Evolutionary conservation across 441 rosid genomes (phyloP).

Genomic region (Oxalis stricta): DNA sequence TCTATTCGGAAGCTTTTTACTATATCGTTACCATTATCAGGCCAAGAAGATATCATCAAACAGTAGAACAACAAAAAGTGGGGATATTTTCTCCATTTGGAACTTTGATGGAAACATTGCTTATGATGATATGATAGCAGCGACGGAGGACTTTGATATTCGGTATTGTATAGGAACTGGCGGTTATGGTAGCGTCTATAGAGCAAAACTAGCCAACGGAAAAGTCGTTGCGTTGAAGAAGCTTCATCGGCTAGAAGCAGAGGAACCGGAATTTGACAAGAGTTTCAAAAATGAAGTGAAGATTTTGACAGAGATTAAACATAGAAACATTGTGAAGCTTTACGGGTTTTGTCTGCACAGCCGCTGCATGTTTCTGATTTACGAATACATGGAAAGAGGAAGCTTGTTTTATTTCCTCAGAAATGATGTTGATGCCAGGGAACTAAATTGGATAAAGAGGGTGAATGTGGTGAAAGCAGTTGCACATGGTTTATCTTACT

Average conservation of each 20-base stretch:
- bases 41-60: no score
- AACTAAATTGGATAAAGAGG: slow-evolving; percentile 13
- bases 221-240: slow-evolving; percentile 11
- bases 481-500: slow-evolving; percentile 13
- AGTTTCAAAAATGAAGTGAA: slow-evolving; percentile 3
- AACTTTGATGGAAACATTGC: slow-evolving; percentile 5
- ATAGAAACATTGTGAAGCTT: slow-evolving; percentile 9
- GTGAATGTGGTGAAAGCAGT: slow-evolving; percentile 4
- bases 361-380: slow-evolving; percentile 14
- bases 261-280: neutral
- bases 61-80: neutral
- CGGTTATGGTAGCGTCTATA: slow-evolving; percentile 11
- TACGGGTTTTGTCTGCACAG: slow-evolving; percentile 12
- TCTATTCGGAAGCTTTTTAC: neutral
- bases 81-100: slow-evolving; percentile 3
- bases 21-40: neutral
- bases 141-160: slow-evolving; percentile 8
- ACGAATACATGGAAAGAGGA: slow-evolving; percentile 14
- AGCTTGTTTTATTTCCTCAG: slow-evolving; percentile 8
- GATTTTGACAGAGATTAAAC: neutral
- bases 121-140: slow-evolving; percentile 4
- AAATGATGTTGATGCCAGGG: neutral
- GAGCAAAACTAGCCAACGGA: slow-evolving; percentile 4
- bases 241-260: slow-evolving; percentile 3
- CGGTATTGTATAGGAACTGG: slow-evolving; percentile 9